Evolutionary conservation across 257 asterid species (phyloP), one percentile per base, ranked within the genome.

Genomic region (Ilex aquifolium): DNA sequence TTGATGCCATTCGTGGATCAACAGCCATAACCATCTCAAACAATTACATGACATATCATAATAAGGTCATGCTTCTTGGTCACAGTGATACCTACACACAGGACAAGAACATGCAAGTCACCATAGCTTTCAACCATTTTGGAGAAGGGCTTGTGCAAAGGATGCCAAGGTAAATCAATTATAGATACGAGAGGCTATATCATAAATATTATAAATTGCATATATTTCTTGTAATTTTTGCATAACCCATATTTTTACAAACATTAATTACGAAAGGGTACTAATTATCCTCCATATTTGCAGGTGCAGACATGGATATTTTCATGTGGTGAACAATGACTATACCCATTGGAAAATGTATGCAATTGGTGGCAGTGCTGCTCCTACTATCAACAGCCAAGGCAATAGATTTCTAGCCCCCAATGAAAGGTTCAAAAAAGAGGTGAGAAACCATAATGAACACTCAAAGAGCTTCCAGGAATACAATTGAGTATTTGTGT

Each of bases 241-340:
- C 48, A 11, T 1, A 42, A 42, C 1, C 7, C 48, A 7, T 11
- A 42, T 11, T 42, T 1, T 1, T 42, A 42, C 1, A 11, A 7
- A 42, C 48, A 6, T 11, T 11, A 42, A 42, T 42, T 42, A 7
- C 48, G 27, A 42, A 7, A 0, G 48, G 12, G 7, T 42, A 11
- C 7, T 42, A 5, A 6, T 32, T 7, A 13, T 44, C 32, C 11
- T 58, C 15, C 13, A 2, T 11, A 16, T 10, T 31, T 44, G 52
- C 59, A 63, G 67, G 16, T 63, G 67, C 13, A 63, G 59, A 31
- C 67, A 63, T 51, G 59, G 67, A 16, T 63, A 50, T 44, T 63
- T 63, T 11, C 67, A 63, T 31, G 50, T 63, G 0, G 67, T 63
- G 31, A 63, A 63, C 1, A 21, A 21, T 21, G 27, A 21, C 27